A percentile compares a stretch with the other conserved stretches of the same genome.
Conservation (phyloP, 2,329 filamentous ascomycete species). For the Beauveria varroae region DNA sequence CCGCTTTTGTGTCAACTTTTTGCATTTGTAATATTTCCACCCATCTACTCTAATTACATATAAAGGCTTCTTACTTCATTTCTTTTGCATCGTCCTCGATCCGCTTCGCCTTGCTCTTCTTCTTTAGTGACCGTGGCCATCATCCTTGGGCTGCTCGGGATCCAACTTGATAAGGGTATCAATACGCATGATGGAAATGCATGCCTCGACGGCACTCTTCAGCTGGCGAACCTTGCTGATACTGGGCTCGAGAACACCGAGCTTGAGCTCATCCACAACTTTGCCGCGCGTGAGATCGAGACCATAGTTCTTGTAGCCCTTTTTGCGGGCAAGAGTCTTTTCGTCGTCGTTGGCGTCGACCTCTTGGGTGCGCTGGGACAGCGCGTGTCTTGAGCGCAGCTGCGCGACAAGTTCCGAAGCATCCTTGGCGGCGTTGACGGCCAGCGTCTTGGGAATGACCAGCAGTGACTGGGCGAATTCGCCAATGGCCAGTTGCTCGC, state of each 20-base stretch:
- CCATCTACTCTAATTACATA: slow-evolving; percentile 10
- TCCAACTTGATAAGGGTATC: slow-evolving; percentile 98
- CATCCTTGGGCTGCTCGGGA: slow-evolving; percentile 71
- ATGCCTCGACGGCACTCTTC: slow-evolving; percentile 97
- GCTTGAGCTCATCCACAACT: slow-evolving; percentile 88
- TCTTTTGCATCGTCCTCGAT: slow-evolving; percentile 10
- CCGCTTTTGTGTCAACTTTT: neutral
- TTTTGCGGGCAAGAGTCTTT: slow-evolving; percentile 84
- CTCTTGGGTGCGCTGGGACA: slow-evolving; percentile 86
- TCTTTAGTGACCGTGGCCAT: slow-evolving; percentile 75
- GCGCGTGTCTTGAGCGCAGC: slow-evolving; percentile 85
- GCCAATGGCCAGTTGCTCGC: slow-evolving; percentile 95
- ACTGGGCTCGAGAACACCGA: slow-evolving; percentile 90
- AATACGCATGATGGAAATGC: slow-evolving; percentile 98
- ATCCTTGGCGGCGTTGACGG: slow-evolving; percentile 95
- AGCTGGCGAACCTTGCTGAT: slow-evolving; percentile 98
- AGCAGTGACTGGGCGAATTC: slow-evolving; percentile 95
- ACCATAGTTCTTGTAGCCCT: slow-evolving; percentile 98
- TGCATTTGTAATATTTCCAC: slow-evolving; percentile 1
- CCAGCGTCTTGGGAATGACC: slow-evolving; percentile 90
- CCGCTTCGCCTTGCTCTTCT: slow-evolving; percentile 24
- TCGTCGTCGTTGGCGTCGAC: slow-evolving; percentile 79
- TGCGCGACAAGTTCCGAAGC: slow-evolving; percentile 91
- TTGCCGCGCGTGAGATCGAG: slow-evolving; percentile 84
- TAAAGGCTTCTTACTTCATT: slow-evolving; percentile 10